Base-by-base conservation (phyloP, 2,329 filamentous ascomycete genomes). In the Stemphylium beticola region DNA sequence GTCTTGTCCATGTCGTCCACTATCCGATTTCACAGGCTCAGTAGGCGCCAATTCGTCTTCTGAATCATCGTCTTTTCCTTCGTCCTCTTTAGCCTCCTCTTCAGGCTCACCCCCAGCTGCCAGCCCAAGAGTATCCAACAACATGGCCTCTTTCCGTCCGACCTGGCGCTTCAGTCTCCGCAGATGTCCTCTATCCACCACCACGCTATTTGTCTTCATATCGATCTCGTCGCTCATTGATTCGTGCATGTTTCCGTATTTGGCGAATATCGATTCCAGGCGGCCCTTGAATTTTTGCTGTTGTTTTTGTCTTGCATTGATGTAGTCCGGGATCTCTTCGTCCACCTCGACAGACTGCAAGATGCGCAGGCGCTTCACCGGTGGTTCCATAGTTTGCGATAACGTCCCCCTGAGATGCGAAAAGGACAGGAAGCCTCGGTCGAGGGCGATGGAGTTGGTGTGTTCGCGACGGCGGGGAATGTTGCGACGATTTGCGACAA, bases 111-210 rank as follows among this genome's bases (percentile, higher is more conserved):
- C 14, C 55, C 75, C n/a, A 62, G 78, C 44, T 18, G 59, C 58
- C 26, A 61, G 38, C 1, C 66, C 53, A 8, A 74, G 45, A 9
- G 58, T 64, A 41, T 69, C 67, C 41, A 73, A 46, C 1, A 72
- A 45, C 29, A 55, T 48, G 14, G 60, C 53, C 40, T 61, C 48
- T 50, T 66, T 58, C 31, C 67, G 76, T 49, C 58, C 53, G 47
- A 55, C 39, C 39, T 61, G 61, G 37, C 66, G 63, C 18, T 60
- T 55, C 71, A 91, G 86, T 68, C 84, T 74, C 45, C 83, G 73
- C 47, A 97, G 74, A 77, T 98, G 95, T 0, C 95, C 93, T 79
- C 96, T 95, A 74, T 98, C 84, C 51, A 97, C 87, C n/a, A 96
- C 82, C 41, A 98, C 87, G 54, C 90, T 81, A 49, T 91, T 92